These are phyloP conservation scores for Tetrapisispora iriomotensis DNA, from an alignment of 805 yeast species.

Conservation along the genomic window DNA sequence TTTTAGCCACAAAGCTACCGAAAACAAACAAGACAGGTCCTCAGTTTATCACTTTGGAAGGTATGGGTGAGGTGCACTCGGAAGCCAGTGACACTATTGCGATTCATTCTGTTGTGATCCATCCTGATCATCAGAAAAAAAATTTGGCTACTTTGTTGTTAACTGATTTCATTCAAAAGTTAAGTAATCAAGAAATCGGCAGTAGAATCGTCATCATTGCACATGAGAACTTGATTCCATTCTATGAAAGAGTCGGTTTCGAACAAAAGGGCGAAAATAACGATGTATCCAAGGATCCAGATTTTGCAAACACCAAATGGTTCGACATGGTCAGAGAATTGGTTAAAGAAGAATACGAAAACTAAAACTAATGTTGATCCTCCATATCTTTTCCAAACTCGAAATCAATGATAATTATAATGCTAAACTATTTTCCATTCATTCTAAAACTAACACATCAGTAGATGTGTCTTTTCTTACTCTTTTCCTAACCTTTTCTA, in stretches of 20 bases:
- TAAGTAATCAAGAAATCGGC: constrained; percentile 80
- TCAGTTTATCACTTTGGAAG: constrained; percentile 21
- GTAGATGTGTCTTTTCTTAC: too few species aligned
- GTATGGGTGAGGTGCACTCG: constrained; percentile 43
- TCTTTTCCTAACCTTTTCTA: too few species aligned
- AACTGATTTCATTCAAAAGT: constrained; percentile 83
- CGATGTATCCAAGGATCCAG: constrained; percentile 22
- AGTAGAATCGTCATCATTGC: constrained; percentile 66
- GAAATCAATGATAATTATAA: too few species aligned
- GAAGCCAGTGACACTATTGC: constrained; percentile 71
- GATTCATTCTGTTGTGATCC: constrained; percentile 71
- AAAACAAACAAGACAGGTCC: constrained; percentile 3
- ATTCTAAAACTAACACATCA: too few species aligned
- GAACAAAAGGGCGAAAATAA: constrained; percentile 49
- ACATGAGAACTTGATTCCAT: constrained; percentile 56
- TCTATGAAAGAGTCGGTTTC: constrained; percentile 79
- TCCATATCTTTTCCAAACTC: too few species aligned
- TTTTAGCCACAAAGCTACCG: constrained; percentile 63
- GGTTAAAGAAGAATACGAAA: constrained; percentile 29
- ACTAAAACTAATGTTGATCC: constrained; percentile 3
- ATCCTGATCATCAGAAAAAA: constrained; percentile 68
- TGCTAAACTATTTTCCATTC: too few species aligned
- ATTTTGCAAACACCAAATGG: constrained; percentile 26
- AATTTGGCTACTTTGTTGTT: constrained; percentile 74
- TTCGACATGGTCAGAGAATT: constrained; percentile 30